Evolutionary conservation across 2,329 filamentous ascomycete species (phyloP).

Genomic region (Pseudodiploospora longispora): DNA sequence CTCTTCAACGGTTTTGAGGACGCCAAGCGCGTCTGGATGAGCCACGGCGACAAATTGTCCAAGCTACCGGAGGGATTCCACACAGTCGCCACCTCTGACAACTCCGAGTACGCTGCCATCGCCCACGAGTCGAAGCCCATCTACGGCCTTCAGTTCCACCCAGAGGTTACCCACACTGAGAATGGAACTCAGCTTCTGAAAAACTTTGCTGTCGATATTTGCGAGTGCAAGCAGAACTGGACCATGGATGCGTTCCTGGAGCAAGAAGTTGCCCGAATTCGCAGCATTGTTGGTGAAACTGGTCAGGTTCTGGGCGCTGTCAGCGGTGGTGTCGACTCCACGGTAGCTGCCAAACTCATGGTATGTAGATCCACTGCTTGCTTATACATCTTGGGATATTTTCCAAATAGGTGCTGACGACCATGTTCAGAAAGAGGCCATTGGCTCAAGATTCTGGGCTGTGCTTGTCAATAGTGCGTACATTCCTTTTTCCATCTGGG

Average conservation of each 20-base stretch:
- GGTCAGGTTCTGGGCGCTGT: slow-evolving; percentile 64
- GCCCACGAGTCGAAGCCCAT: slow-evolving; percentile 62
- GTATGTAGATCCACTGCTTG: not conserved
- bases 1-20: slow-evolving; percentile 73
- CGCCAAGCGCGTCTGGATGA: slow-evolving; percentile 68
- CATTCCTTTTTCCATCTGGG: slow-evolving; percentile 26
- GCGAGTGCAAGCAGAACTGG: slow-evolving; percentile 70
- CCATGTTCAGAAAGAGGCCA: slow-evolving; percentile 25
- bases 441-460: slow-evolving; percentile 57
- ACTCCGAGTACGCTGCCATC: slow-evolving; percentile 74
- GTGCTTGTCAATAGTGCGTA: slow-evolving; percentile 71
- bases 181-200: slow-evolving; percentile 43
- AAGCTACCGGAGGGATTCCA: slow-evolving; percentile 65
- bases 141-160: slow-evolving; percentile 81
- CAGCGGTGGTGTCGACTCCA: slow-evolving; percentile 78
- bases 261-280: slow-evolving; percentile 72
- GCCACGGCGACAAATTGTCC: slow-evolving; percentile 78
- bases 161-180: slow-evolving; percentile 52
- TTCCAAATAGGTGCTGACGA: no score
- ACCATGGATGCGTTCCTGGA: slow-evolving; percentile 77
- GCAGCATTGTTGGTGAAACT: slow-evolving; percentile 69
- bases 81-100: slow-evolving; percentile 65
- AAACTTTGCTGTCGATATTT: slow-evolving; percentile 84
- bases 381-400: not conserved
- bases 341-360: slow-evolving; percentile 82